Conservation (phyloP, 345 rosid genomes). For the Hibiscus syriacus region DNA sequence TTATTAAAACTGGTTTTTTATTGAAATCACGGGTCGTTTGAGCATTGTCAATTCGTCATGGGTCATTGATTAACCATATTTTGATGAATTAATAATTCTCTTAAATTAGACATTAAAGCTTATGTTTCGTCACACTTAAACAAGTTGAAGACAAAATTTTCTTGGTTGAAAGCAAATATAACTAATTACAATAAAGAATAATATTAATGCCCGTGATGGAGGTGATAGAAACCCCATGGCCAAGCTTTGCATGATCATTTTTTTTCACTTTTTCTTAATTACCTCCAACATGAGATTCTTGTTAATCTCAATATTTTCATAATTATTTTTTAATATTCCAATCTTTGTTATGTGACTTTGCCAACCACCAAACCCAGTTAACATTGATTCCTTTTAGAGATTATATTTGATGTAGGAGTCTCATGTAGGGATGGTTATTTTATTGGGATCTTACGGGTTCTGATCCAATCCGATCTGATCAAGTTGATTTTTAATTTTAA, state of each 20-base stretch:
- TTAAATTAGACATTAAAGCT: not conserved
- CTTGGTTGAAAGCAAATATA: not conserved
- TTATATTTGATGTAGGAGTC: too few relatives aligned
- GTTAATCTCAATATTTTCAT: not conserved
- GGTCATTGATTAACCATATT: too few relatives aligned
- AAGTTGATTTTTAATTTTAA: too few relatives aligned
- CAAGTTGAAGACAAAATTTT: not conserved
- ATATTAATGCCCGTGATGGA: not conserved
- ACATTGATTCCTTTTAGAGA: too few relatives aligned
- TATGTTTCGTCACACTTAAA: not conserved
- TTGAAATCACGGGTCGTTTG: too few relatives aligned
- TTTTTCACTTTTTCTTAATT: not conserved
- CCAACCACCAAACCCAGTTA: not conserved
- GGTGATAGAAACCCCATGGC: not conserved
- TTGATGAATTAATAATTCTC: not conserved
- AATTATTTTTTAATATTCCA: not conserved
- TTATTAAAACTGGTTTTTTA: too few relatives aligned
- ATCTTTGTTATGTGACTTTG: not conserved
- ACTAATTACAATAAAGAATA: not conserved
- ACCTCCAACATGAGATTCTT: slow-evolving; percentile 2
- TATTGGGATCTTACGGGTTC: too few relatives aligned
- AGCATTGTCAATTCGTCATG: too few relatives aligned
- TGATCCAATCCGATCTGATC: too few relatives aligned
- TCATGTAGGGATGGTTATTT: too few relatives aligned
- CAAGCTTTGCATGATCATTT: not conserved